phyloP scores from a whole-genome alignment of 805 yeast species.

The Candida methanosorbosa region DNA sequence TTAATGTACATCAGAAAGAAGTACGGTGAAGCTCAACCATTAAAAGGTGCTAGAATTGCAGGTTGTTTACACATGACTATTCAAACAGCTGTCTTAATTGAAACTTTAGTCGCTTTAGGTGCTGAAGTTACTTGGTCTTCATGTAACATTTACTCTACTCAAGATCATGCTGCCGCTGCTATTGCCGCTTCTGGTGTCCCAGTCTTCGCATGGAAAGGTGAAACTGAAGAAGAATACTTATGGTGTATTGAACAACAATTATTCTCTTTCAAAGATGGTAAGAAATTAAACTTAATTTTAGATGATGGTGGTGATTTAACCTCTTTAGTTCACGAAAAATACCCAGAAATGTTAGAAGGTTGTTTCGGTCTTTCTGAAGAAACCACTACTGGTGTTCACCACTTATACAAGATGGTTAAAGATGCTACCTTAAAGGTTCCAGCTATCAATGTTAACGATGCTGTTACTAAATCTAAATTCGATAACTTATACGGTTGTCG shows the following conservation, averaged over 20 bases:
- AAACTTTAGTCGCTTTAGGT: constrained; percentile 94
- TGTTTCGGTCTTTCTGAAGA: constrained; percentile 98
- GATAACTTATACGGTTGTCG: constrained; percentile 99
- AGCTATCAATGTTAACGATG: constrained; percentile 98
- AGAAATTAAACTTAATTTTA: constrained; percentile 91
- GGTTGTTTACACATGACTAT: constrained; percentile 99
- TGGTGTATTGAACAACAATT: constrained; percentile 99
- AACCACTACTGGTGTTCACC: constrained; percentile 99
- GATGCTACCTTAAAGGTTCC: constrained; percentile 91
- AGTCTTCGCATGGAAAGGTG: constrained; percentile 99
- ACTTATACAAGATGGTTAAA: constrained; percentile 91
- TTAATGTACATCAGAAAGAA: constrained; percentile 93
- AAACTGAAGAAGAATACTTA: constrained; percentile 97
- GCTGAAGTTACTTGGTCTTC: constrained; percentile 99
- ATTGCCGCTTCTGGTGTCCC: constrained; percentile 98
- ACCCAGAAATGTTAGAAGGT: constrained; percentile 94
- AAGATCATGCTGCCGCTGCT: constrained; percentile 99
- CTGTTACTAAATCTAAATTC: constrained; percentile 98
- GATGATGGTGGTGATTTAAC: constrained; percentile 99
- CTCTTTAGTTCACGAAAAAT: constrained; percentile 90
- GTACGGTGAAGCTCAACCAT: constrained; percentile 88
- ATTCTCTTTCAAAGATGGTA: constrained; percentile 92
- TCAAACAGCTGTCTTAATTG: constrained; percentile 98
- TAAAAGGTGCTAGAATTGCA: constrained; percentile 97
- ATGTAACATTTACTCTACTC: constrained; percentile 98